phyloP scores from a whole-genome alignment of 148 eudicot species.

The Dysphania ambrosioides region DNA sequence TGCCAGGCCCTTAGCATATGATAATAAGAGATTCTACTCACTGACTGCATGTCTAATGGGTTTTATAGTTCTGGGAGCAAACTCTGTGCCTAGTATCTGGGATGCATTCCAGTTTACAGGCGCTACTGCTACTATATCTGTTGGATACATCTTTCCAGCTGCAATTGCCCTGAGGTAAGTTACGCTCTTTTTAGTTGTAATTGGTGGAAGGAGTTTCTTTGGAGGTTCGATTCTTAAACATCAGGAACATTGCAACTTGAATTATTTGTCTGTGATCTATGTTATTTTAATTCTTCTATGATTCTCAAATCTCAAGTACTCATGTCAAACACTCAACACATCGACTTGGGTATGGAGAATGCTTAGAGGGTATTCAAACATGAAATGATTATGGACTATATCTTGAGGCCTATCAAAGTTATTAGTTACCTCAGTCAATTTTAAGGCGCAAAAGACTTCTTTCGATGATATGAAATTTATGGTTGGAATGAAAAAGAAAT shows the following conservation, averaged over 20 bases:
- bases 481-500: no score
- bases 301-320: not conserved
- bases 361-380: no score
- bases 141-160: conserved; percentile 78
- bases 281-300: not conserved
- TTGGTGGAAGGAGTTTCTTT: not conserved
- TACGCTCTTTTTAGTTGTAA: conserved; percentile 9
- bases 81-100: conserved; percentile 75
- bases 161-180: conserved; percentile 68
- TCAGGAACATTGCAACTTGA: not conserved
- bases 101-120: conserved; percentile 85
- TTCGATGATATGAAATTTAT: no score
- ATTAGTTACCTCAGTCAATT: not conserved
- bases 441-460: not conserved
- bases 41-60: conserved; percentile 55
- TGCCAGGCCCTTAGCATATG: conserved; percentile 53
- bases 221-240: not conserved
- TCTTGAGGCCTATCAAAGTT: not conserved
- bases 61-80: conserved; percentile 58
- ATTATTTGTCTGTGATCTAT: not conserved
- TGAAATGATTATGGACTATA: no score
- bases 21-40: conserved; percentile 48
- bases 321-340: not conserved
- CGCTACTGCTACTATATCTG: conserved; percentile 74
- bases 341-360: not conserved